These are phyloP conservation scores for Earliella scabrosa DNA, from an alignment of 1,284 basidiomycete species.

Conservation along the genomic window DNA sequence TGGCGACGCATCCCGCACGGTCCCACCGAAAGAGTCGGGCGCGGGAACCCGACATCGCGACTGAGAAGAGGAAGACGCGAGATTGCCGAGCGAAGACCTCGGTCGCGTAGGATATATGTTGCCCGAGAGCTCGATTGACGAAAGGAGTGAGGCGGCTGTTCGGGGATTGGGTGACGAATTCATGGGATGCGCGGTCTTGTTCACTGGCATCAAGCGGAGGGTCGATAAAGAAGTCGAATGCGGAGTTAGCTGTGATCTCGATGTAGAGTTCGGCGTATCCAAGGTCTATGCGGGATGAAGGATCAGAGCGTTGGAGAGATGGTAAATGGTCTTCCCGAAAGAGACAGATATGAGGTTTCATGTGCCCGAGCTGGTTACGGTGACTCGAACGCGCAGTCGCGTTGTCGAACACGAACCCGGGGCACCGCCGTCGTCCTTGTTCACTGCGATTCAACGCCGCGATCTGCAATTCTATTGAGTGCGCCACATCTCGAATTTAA, in stretches of 20 bases:
- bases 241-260: not conserved
- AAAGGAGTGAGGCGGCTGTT: not conserved
- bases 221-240: conserved; percentile 11
- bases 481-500: not conserved
- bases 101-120: conserved; percentile 8
- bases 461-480: not conserved
- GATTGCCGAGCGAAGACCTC: conserved; percentile 16
- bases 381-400: not conserved
- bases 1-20: conserved; percentile 33
- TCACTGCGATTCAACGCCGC: not conserved
- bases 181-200: not conserved
- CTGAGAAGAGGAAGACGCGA: conserved; percentile 25
- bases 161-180: not conserved
- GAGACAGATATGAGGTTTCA: conserved; percentile 17
- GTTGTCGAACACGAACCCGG: conserved; percentile 11
- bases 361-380: not conserved
- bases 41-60: conserved; percentile 26
- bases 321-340: not conserved
- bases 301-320: not conserved
- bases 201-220: not conserved
- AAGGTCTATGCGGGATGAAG: not conserved
- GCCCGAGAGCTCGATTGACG: not conserved
- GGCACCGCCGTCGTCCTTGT: conserved; percentile 4
- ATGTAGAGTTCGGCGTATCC: conserved; percentile 19
- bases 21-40: conserved; percentile 37